phyloP scores from a whole-genome alignment of 1,139 yeast species.

The Komagataea norvegica region DNA sequence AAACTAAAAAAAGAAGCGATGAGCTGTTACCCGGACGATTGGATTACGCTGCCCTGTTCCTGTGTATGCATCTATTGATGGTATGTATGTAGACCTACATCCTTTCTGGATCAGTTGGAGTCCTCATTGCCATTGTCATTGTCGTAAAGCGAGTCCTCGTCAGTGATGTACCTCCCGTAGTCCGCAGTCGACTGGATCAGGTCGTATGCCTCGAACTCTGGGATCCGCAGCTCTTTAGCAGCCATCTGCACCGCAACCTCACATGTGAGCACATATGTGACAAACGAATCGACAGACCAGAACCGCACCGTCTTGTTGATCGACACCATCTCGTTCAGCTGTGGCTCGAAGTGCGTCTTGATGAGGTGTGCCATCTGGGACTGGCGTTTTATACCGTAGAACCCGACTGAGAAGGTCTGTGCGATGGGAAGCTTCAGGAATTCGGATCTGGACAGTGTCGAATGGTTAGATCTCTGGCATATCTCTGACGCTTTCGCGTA shows the following conservation, averaged over 20 bases:
- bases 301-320: constrained; percentile 45
- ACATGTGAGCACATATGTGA: constrained; percentile 57
- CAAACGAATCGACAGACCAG: constrained; percentile 57
- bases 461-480: constrained; percentile 33
- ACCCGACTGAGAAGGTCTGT: constrained; percentile 49
- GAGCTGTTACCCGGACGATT: too few relatives aligned
- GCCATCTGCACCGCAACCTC: constrained; percentile 53
- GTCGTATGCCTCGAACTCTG: constrained; percentile 41
- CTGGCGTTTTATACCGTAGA: constrained; percentile 56
- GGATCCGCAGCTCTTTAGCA: constrained; percentile 40
- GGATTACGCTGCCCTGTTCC: too few relatives aligned
- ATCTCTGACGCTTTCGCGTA: constrained; percentile 2
- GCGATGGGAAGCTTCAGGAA: constrained; percentile 44
- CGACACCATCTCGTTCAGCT: constrained; percentile 29
- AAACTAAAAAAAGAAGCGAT: too few relatives aligned
- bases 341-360: constrained; percentile 28
- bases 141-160: constrained; percentile 15
- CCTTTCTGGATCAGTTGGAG: too few relatives aligned
- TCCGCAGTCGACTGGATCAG: constrained; percentile 47
- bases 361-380: constrained; percentile 42
- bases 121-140: background rate
- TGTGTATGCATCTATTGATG: too few relatives aligned
- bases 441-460: constrained; percentile 45
- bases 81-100: too few relatives aligned
- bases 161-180: constrained; percentile 46